Base-by-base conservation (phyloP, 2,329 filamentous ascomycete genomes). In the Huntiella omanensis region DNA sequence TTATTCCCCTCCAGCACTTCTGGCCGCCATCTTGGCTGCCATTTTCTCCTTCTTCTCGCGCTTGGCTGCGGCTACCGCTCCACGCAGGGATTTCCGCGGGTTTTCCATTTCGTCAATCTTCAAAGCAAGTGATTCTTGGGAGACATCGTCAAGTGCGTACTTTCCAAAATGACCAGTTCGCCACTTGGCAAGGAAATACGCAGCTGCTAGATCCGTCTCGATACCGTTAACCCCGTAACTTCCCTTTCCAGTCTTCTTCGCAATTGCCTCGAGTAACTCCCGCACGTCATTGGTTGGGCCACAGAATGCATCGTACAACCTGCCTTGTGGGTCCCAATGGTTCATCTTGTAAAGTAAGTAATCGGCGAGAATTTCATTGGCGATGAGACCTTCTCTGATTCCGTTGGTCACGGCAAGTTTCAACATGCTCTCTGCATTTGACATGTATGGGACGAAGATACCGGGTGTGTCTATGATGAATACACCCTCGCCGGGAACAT, bases 391-490 rank as follows among this genome's bases (percentile, higher is more conserved):
- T 59, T 94, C 85, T 60, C 93, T 93, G 46, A 98, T 85, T 59
- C 81, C 83, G 15, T 88, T 85, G 44, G 84, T 86, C 1, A 96
- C 72, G 2, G 87, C 81, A n/a, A 98, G 72, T 62, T 94, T 96
- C 52, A 98, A 68, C 91, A 98, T 98, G 40, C 78, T 75, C 58
- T 91, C 81, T 12, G 82, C 72, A 56, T 92, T 75, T 0, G 80
- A 73, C 22, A 96, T 81, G 59, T 93, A 94, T 0, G 91, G 91
- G 49, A 95, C 75, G 60, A 96, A 98, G 6, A 98, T 87, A 41
- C 91, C 91, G 0, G 91, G 91, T 0, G 88, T 95, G 62, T 98
- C 91, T 41, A 93, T 66, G 38, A 96, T 64, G 59, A 91, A 94
- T 4, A 94, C 79, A 38, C 79, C 80, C 39, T 71, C 67, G 17